phyloP scores from a whole-genome alignment of 768 basidiomycete species.

The Amanita pseudoporphyria region DNA sequence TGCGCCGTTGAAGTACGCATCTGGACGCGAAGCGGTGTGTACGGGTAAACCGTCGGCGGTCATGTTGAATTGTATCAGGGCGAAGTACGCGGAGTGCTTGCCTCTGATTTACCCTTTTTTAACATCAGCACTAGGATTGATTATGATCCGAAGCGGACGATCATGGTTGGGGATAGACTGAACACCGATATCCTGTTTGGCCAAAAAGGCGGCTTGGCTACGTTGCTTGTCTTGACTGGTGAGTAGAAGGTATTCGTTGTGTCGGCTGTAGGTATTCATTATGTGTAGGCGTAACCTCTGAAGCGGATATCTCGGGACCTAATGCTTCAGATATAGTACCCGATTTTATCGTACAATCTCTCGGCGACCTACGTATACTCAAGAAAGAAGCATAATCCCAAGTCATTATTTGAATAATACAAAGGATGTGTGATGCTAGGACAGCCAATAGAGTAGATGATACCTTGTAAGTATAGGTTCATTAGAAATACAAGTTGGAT shows the following conservation, averaged over 20 bases:
- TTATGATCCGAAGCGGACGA: slow-evolving; percentile 77
- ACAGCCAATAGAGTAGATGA: slow-evolving; percentile 9
- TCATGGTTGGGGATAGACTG: slow-evolving; percentile 95
- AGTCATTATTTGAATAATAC: too few relatives aligned
- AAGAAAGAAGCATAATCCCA: slow-evolving; percentile 7
- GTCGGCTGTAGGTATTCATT: neutral
- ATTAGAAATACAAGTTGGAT: slow-evolving; percentile 6
- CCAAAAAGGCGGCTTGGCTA: slow-evolving; percentile 73
- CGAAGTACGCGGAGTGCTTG: slow-evolving; percentile 29
- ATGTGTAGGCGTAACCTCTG: slow-evolving; percentile 62
- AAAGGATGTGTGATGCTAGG: too few relatives aligned
- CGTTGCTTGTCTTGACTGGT: slow-evolving; percentile 92
- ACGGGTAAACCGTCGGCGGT: slow-evolving; percentile 88
- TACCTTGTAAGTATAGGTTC: slow-evolving; percentile 2
- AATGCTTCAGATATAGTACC: slow-evolving; percentile 67
- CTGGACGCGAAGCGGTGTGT: slow-evolving; percentile 60
- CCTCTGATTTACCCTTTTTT: neutral
- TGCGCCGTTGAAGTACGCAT: slow-evolving; percentile 69
- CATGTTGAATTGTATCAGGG: slow-evolving; percentile 90
- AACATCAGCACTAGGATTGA: slow-evolving; percentile 45
- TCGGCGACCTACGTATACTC: slow-evolving; percentile 66
- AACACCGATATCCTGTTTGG: slow-evolving; percentile 96
- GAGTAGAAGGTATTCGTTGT: slow-evolving; percentile 3
- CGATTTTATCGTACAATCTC: slow-evolving; percentile 67
- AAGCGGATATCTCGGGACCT: slow-evolving; percentile 63